A percentile compares a stretch with the other conserved stretches of the same genome.
These are phyloP conservation scores for Kwoniella newhampshirensis DNA, from an alignment of 768 basidiomycete genomes.

Conservation along the genomic window DNA sequence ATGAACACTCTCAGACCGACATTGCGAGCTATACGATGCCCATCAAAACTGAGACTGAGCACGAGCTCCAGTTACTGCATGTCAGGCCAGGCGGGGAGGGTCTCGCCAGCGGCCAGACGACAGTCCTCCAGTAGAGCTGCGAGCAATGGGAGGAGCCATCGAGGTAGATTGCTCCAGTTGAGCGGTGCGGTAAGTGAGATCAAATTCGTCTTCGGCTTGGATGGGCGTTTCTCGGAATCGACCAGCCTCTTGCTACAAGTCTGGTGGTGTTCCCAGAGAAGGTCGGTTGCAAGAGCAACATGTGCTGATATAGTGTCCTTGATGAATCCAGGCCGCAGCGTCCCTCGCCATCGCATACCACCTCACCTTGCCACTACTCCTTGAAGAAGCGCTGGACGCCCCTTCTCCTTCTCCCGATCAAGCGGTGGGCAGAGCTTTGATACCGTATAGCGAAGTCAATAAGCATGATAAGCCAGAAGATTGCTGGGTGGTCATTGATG, in stretches of 20 bases:
- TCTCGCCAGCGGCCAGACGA: too few relatives aligned
- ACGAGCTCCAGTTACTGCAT: too few relatives aligned
- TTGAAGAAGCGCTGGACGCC: slow-evolving; percentile 33
- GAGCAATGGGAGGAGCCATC: too few relatives aligned
- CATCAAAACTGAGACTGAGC: too few relatives aligned
- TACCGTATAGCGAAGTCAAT: slow-evolving; percentile 49
- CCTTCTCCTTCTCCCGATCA: slow-evolving; percentile 27
- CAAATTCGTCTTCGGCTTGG: too few relatives aligned
- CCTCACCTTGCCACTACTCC: slow-evolving; percentile 3
- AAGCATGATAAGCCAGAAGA: slow-evolving; percentile 46
- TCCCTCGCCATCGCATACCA: slow-evolving; percentile 18
- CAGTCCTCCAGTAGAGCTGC: not conserved
- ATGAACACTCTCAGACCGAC: slow-evolving; percentile 10
- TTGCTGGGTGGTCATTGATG: slow-evolving; percentile 51
- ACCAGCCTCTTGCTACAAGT: too few relatives aligned
- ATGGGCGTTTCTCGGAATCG: too few relatives aligned
- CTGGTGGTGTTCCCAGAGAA: too few relatives aligned
- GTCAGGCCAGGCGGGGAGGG: too few relatives aligned
- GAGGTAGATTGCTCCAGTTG: slow-evolving; percentile 6
- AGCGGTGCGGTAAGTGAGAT: slow-evolving; percentile 7
- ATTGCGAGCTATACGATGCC: slow-evolving; percentile 3
- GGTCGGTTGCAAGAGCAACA: not conserved
- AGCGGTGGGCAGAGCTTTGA: slow-evolving; percentile 35
- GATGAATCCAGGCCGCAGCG: slow-evolving; percentile 7
- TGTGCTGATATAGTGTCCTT: not conserved